Evolutionary conservation across 208 protist genomes (phyloP), one percentile per base, ranked within the genome.

Genomic region (Lotmaria passim): DNA sequence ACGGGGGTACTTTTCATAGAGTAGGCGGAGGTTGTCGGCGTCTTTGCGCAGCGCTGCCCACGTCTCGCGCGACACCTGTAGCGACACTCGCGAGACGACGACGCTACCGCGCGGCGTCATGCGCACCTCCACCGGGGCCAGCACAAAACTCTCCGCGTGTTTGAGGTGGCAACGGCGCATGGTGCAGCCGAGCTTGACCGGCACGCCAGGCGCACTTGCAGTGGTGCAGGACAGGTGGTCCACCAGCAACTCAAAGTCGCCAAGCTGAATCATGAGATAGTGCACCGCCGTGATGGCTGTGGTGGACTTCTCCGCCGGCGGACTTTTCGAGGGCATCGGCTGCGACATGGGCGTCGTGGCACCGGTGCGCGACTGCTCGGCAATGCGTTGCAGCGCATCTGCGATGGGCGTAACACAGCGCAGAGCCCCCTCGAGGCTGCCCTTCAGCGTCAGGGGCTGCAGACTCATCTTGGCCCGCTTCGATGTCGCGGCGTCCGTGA

Each of bases 171-270:
- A 63, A 23, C 62, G 53, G 14, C 65, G 77, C 65, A 82, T 39
- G 28, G 77, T 82, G 77, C 77, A 82, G 66, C 71, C 77, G n/a
- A 74, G 44, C 66, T 74, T 69, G 24, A 39, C 31, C 19, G 72
- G 64, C 14, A 8, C 38, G 2, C 50, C 67, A 6, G 62, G 72
- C 26, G 71, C 66, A 26, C 26, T 73, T 15, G 61, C 64, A 11
- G 60, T 79, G n/a, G 59, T 73, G 56, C 39, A 67, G 0, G 73
- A 79, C n/a, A 79, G 56, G 31, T 39, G 73, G 36, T 78, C 73
- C 6, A 79, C 43, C 7, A 73, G 62, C 7, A 73, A 56, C 7
- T 58, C 24, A 31, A 73, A 73, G 60, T 61, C 55, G 28, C 59
- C 73, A 1, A 73, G 58, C 53, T 69, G 47, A 14, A 72, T 48